A percentile compares a stretch with the other conserved stretches of the same genome.
phyloP scores from a whole-genome alignment of 306 rosid genomes.

The Macrotyloma uniflorum region DNA sequence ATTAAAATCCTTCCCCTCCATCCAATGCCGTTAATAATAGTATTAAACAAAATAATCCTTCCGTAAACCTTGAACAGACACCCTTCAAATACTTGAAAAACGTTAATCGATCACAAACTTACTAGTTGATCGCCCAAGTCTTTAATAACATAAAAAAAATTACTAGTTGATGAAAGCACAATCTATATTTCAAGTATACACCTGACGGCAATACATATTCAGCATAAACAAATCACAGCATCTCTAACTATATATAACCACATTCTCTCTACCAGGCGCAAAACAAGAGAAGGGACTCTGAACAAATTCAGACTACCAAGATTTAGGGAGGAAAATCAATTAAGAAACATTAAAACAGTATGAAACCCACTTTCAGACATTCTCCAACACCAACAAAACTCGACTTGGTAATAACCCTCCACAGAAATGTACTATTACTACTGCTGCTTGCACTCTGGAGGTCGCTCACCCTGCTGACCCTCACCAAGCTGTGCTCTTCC shows the following conservation, averaged over 20 bases:
- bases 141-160: not conserved
- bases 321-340: slow-evolving; percentile 34
- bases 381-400: slow-evolving; percentile 28
- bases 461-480: slow-evolving; percentile 73
- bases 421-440: slow-evolving; percentile 45
- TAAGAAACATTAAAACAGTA: slow-evolving; percentile 51
- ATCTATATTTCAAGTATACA: slow-evolving; percentile 37
- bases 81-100: not conserved
- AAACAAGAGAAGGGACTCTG: slow-evolving; percentile 40
- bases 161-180: slow-evolving; percentile 1
- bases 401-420: slow-evolving; percentile 14
- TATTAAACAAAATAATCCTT: not conserved
- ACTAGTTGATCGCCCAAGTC: not conserved
- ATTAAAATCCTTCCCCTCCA: no score
- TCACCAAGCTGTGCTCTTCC: slow-evolving; percentile 53
- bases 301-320: slow-evolving; percentile 38
- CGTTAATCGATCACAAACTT: not conserved
- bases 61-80: not conserved
- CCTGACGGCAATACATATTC: slow-evolving; percentile 30
- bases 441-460: slow-evolving; percentile 98
- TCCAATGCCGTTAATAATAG: not conserved
- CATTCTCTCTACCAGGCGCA: slow-evolving; percentile 42
- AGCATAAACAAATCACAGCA: slow-evolving; percentile 44
- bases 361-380: slow-evolving; percentile 34
- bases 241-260: slow-evolving; percentile 48